Base-by-base conservation (phyloP, 2,329 filamentous ascomycete genomes). In the Claviceps spartinae region DNA sequence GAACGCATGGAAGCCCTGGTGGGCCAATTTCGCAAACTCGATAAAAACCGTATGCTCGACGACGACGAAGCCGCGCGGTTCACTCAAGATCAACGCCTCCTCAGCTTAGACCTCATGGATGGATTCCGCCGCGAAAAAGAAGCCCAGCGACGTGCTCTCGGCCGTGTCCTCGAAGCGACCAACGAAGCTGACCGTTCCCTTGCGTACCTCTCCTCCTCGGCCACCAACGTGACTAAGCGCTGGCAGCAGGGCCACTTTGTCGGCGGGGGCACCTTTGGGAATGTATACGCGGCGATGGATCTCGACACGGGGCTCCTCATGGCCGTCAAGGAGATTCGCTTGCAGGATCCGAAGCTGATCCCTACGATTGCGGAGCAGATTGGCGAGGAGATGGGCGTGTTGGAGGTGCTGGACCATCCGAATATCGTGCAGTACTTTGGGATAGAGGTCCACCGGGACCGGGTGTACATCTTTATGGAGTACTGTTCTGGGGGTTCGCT, bases 381-480 rank as follows among this genome's bases (percentile, higher is more conserved):
- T 65, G 83, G 85, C 56, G 93, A 98, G 63, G 93, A 98, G 67
- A 97, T 98, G 90, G 85, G 86, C 49, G 91, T 98, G 5, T 73
- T 98, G 48, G 91, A 97, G 68, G 86, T 96, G 1, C 77, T 98
- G 46, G 90, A 98, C 63, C 93, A 98, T 64, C 93, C 93, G 22
- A 98, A 98, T 64, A 88, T 98, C 55, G 94, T 98, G 22, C 91
- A 89, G 9, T 98, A 98, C 69, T 93, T 93, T 63, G 93, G 93
- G 54, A 97, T 98, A 62, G 93, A 98, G 67, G 93, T 96, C 2
- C 93, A 98, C 69, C 82, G 93, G 56, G 93, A 98, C 74, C 93
- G 95, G 64, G 93, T 98, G n/a, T 98, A 97, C 69, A 96, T 98
- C 59, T 98, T 98, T 66, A 98, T 98, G 93, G 93, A 98, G 68